Percentiles rank a stretch among this genome's conserved stretches.
phyloP scores from a whole-genome alignment of 129 eudicot species.

The Flaveria robusta region DNA sequence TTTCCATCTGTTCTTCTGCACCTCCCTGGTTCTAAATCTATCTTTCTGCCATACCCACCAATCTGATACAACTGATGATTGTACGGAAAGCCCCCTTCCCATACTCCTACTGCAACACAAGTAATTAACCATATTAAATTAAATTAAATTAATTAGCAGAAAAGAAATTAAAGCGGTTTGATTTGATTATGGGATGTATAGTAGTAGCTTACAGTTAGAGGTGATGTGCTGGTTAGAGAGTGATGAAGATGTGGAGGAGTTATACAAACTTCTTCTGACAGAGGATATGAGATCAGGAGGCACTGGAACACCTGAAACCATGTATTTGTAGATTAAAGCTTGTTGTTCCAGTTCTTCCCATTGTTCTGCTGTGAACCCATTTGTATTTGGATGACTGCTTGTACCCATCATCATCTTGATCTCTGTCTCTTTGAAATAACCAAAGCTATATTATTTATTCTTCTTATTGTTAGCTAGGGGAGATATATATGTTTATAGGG shows the following conservation, averaged over 20 bases:
- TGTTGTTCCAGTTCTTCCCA: constrained; percentile 62
- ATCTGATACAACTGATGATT: constrained; percentile 32
- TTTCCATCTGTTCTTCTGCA: constrained; percentile 80
- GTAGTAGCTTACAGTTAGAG: constrained; percentile 20
- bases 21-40: constrained; percentile 65
- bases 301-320: constrained; percentile 58
- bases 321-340: constrained; percentile 56
- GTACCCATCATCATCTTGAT: neutral
- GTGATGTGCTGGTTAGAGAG: constrained; percentile 36
- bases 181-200: neutral
- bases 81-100: constrained; percentile 43
- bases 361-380: constrained; percentile 50
- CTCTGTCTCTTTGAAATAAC: too few species aligned
- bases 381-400: neutral
- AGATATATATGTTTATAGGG: constrained; percentile 35
- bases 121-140: too few species aligned
- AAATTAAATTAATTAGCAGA: neutral
- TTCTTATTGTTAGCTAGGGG: neutral
- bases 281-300: constrained; percentile 50
- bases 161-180: neutral
- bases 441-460: too few species aligned
- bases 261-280: constrained; percentile 41
- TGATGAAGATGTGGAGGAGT: constrained; percentile 22
- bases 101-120: constrained; percentile 41
- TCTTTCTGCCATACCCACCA: constrained; percentile 46